Evolutionary conservation across 768 basidiomycete species (phyloP), one percentile per base, ranked within the genome.

Genomic region (Macrocybe gigantea): DNA sequence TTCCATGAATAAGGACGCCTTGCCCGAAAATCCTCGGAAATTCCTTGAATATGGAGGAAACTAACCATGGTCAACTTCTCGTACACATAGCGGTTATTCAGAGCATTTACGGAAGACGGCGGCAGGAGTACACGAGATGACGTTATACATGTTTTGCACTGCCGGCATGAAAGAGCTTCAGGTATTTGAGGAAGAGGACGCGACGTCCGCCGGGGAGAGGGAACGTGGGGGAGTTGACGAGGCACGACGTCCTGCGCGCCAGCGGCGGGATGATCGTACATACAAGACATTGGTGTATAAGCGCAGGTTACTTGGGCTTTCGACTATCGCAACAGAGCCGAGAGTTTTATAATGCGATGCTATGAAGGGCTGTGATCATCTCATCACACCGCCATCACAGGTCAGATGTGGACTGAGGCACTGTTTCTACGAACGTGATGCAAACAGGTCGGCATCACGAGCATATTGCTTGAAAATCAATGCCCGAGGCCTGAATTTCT

Each of bases 1-100:
- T 58, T 79, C 72, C 9, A 69, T 77, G 60, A 81, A 80, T 7
- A 84, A 64, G 1, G 74, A 77, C 5, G 80, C 82, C 61, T 77
- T 79, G 40, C 80, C 80, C 10, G 70, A 69, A 57, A 78, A 78
- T 5, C 80, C 82, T 44, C 68, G 67, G 61, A 80, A 82, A 14
- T 69, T 63, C 47, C 77, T 68, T 14, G 73, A 70, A 44, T 70
- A 63, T 2, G 65, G 63, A 5, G 74, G 75, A 44, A 75, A 70
- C 74, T 76, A 49, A 13, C 33, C 40, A 34, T 44, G 35, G 38
- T 13, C 6, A 43, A 7, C 7, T 47, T 37, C 13, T 51, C 10
- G 49, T 48, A 14, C 15, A 22, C 10, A 7, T n/a, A 15, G n/a
- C 14, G 3, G 38, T 35, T 45, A 29, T 34, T 31, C 7, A 36